A percentile compares a stretch with the other conserved stretches of the same genome.
Evolutionary conservation across 352 stramenopile species (phyloP).

Genomic region (Phytopythium boreale): DNA sequence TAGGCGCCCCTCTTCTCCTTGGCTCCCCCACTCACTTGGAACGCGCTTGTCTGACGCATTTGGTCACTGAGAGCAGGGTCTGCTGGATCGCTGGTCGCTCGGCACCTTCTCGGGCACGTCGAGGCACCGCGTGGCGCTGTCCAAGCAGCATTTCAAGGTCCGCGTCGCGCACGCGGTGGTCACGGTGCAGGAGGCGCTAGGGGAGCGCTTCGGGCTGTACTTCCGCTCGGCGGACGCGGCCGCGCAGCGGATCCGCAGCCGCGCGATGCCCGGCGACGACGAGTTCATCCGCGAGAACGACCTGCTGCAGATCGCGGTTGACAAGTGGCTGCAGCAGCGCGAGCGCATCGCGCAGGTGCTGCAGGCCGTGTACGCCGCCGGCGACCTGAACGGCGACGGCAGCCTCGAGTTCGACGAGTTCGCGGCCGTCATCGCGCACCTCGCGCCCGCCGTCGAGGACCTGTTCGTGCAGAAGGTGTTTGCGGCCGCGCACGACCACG

Average conservation of each 20-base stretch:
- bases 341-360: constrained; percentile 64
- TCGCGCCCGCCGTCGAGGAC: constrained; percentile 52
- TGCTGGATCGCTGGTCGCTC: constrained; percentile 61
- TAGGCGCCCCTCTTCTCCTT: constrained; percentile 8
- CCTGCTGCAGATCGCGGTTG: constrained; percentile 49
- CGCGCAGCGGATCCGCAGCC: constrained; percentile 32
- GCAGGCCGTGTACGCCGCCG: constrained; percentile 62
- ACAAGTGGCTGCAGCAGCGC: constrained; percentile 55
- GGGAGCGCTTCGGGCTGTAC: constrained; percentile 64
- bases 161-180: constrained; percentile 43
- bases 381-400: constrained; percentile 66
- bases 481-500: constrained; percentile 51
- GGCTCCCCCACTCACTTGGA: background rate
- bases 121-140: constrained; percentile 52
- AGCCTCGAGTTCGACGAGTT: constrained; percentile 78
- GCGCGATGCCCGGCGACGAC: constrained; percentile 35
- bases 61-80: constrained; percentile 13
- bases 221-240: constrained; percentile 50
- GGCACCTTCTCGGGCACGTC: constrained; percentile 49
- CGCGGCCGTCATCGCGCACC: constrained; percentile 48
- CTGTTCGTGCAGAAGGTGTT: constrained; percentile 60
- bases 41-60: background rate
- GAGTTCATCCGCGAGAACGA: constrained; percentile 68
- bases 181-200: constrained; percentile 53
- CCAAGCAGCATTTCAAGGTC: constrained; percentile 59